These are phyloP conservation scores for Clarireedia paspali DNA, from an alignment of 2,329 filamentous ascomycete genomes.

Conservation along the genomic window DNA sequence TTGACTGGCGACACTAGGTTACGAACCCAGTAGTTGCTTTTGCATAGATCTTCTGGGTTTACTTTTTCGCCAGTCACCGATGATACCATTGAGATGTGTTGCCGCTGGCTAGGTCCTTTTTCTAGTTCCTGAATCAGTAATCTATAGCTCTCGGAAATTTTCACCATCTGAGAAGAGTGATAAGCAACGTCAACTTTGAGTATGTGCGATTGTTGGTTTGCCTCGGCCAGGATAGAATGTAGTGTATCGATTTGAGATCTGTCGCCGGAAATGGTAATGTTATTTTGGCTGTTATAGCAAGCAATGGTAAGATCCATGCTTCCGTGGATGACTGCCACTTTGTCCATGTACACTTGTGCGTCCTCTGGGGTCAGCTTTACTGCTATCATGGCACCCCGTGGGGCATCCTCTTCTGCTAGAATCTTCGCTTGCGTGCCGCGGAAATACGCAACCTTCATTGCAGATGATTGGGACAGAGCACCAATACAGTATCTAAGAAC, in stretches of 20 bases:
- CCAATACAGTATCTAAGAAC: conserved; percentile 19
- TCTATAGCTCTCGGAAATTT: conserved; percentile 20
- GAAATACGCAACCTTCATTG: conserved; percentile 1
- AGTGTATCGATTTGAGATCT: conserved; percentile 8
- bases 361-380: background rate
- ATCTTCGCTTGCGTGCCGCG: background rate
- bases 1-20: conserved; percentile 39
- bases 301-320: conserved; percentile 19
- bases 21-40: conserved; percentile 35
- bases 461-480: conserved; percentile 17
- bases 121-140: background rate
- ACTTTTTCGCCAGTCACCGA: conserved; percentile 2
- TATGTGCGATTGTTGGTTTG: conserved; percentile 27
- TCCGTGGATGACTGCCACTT: background rate
- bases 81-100: conserved; percentile 1
- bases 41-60: background rate
- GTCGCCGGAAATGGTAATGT: conserved; percentile 23
- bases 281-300: conserved; percentile 24
- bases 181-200: conserved; percentile 34
- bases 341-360: background rate
- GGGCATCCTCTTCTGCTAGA: background rate
- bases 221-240: conserved; percentile 1
- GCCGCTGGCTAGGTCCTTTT: background rate
- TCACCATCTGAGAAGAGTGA: conserved; percentile 30
- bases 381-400: background rate